Conservation (phyloP, 805 yeast genomes). For the Wickerhamia fluorescens region DNA sequence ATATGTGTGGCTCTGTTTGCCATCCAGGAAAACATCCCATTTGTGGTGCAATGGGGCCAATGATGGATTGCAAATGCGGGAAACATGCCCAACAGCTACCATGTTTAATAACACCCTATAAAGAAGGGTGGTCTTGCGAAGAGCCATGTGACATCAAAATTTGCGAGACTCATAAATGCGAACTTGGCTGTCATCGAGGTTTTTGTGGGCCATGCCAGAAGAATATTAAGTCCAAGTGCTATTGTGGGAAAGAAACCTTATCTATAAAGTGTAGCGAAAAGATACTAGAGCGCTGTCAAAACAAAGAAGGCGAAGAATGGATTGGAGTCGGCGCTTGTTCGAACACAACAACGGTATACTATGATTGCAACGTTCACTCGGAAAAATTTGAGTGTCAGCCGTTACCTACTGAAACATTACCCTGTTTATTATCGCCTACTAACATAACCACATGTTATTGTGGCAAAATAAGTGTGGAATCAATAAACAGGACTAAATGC, state of each 20-base stretch:
- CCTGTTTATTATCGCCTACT: conserved; percentile 61
- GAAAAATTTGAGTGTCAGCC: conserved; percentile 51
- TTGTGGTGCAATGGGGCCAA: conserved; percentile 76
- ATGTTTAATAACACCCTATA: conserved; percentile 66
- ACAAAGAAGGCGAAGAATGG: conserved; percentile 10
- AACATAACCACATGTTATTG: conserved; percentile 66
- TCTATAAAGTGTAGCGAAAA: conserved; percentile 39
- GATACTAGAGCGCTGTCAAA: conserved; percentile 26
- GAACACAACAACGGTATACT: conserved; percentile 38
- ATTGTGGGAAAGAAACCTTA: conserved; percentile 59
- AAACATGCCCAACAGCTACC: conserved; percentile 55
- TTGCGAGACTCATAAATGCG: conserved; percentile 68
- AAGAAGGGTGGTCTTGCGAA: conserved; percentile 62
- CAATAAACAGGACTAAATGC: conserved; percentile 48
- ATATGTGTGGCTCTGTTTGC: conserved; percentile 67
- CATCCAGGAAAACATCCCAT: conserved; percentile 87
- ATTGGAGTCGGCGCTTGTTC: conserved; percentile 31
- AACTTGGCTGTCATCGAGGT: conserved; percentile 65
- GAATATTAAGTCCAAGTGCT: conserved; percentile 47
- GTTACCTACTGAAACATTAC: conserved; percentile 14
- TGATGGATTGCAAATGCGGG: conserved; percentile 70
- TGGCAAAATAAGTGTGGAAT: conserved; percentile 52
- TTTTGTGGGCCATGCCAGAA: conserved; percentile 70
- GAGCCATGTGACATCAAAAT: conserved; percentile 51
- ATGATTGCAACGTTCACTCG: conserved; percentile 59